Evolutionary conservation across 2,329 filamentous ascomycete genomes (phyloP).

Genomic region (Phialophora chinensis): DNA sequence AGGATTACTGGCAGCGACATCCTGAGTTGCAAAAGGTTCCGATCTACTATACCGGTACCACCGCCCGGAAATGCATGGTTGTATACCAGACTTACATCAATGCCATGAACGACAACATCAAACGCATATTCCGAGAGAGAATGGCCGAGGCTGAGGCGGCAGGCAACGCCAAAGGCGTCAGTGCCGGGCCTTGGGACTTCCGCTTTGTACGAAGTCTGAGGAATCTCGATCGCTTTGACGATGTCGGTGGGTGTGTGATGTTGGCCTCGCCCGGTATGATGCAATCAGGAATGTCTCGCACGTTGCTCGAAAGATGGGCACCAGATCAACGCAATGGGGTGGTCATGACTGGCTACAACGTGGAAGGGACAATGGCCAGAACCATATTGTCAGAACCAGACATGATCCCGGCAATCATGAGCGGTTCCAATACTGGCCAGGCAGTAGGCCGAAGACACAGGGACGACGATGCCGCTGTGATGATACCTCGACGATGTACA

Average conservation of each 20-base stretch:
- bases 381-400: constrained; percentile 94
- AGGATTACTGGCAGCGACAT: constrained; percentile 96
- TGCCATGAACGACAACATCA: constrained; percentile 99
- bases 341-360: constrained; percentile 96
- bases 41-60: constrained; percentile 96
- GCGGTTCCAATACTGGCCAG: constrained; percentile 64
- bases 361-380: constrained; percentile 98
- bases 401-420: constrained; percentile 93
- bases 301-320: constrained; percentile 92
- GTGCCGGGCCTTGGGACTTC: constrained; percentile 88
- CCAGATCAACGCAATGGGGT: constrained; percentile 97
- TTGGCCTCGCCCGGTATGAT: constrained; percentile 97
- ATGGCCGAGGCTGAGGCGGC: constrained; percentile 88
- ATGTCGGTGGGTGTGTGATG: constrained; percentile 95
- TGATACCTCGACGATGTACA: constrained; percentile 90
- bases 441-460: constrained; percentile 67
- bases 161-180: constrained; percentile 73
- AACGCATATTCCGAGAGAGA: constrained; percentile 86
- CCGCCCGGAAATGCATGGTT: constrained; percentile 96
- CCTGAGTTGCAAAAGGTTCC: constrained; percentile 85
- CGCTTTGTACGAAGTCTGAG: constrained; percentile 91
- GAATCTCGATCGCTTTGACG: constrained; percentile 92
- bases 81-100: constrained; percentile 98
- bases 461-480: constrained; percentile 75
- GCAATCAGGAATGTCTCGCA: constrained; percentile 91